Evolutionary conservation across 2,329 filamentous ascomycete genomes (phyloP), one percentile per base, ranked within the genome.

Genomic region (Aspergillus pseudotamarii): DNA sequence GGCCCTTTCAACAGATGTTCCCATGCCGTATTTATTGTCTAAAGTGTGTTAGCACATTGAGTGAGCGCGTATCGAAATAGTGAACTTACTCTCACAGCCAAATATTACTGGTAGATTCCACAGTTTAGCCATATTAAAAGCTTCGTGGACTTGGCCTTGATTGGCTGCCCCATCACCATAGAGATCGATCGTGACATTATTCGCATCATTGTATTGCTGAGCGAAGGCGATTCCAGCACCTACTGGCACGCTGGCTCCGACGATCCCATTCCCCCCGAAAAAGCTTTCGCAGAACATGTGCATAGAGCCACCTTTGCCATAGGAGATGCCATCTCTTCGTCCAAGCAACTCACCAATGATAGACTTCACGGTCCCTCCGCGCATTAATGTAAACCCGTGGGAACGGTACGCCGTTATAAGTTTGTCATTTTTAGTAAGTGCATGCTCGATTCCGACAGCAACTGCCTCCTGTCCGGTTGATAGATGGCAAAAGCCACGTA

Each of bases 21-120:
- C 94, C 94, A 98, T 98, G 79, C 94, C 94, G 79, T 98, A 98
- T 83, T 97, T 97, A 90, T 98, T 98, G 87, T 98, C 93, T 61
- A 14, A 23, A 51, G 26, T 30, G 9, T 4, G 36, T 67, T 46
- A 67, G 65, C 19, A 58, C 51, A 14, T 19, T 23, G 19, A 4
- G n/a, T 26, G 14, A 34, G 10, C 11, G 36, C 38, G 23, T n/a
- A 38, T 16, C 36, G 19, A 57, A 21, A 69, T 96, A 38, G 23
- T 21, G 60, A 57, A 87, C 92, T 80, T 83, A 96, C 93, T 98
- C 85, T 98, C 94, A 81, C 94, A 97, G 71, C 92, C 93, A 76
- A 98, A 98, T 70, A 98, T 90, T 69, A 94, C 87, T 57, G 94
- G 94, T 57, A 98, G 85, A 72, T 94, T 92, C 94, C 94, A 98